These are phyloP conservation scores for Acer negundo DNA, from an alignment of 345 rosid genomes.

Conservation along the genomic window DNA sequence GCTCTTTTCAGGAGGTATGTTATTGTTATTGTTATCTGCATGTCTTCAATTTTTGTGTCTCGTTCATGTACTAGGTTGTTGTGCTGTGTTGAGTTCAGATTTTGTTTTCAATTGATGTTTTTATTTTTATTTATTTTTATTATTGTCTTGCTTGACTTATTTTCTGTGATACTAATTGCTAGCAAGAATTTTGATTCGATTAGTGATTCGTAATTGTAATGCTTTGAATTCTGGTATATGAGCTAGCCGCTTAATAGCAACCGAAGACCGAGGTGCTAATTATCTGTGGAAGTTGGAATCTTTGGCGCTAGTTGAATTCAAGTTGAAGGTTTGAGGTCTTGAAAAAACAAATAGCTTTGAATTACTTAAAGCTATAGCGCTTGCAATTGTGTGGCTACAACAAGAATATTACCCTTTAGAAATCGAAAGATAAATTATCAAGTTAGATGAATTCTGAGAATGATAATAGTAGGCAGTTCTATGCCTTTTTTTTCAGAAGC, in stretches of 20 bases:
- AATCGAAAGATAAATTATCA: neutral
- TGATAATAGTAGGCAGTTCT: neutral
- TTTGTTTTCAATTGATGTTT: neutral
- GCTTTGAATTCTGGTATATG: slow-evolving; percentile 7
- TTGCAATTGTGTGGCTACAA: neutral
- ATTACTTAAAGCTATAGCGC: neutral
- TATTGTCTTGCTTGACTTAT: neutral
- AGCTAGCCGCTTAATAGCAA: neutral
- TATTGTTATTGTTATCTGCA: neutral
- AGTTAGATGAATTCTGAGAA: neutral
- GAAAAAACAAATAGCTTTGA: neutral
- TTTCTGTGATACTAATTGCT: neutral
- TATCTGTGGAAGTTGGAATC: neutral
- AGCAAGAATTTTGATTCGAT: neutral
- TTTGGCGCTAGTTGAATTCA: neutral
- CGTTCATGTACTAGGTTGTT: neutral
- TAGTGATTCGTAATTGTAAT: neutral
- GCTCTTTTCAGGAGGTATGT: slow-evolving; percentile 53
- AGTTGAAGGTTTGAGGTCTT: neutral
- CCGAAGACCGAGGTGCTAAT: neutral
- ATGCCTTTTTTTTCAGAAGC: neutral
- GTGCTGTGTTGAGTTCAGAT: neutral
- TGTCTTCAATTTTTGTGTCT: neutral
- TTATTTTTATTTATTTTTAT: neutral
- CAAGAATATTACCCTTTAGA: neutral